Evolutionary conservation across 2,329 filamentous ascomycete species (phyloP).

Genomic region (Pseudogymnoascus verrucosus): DNA sequence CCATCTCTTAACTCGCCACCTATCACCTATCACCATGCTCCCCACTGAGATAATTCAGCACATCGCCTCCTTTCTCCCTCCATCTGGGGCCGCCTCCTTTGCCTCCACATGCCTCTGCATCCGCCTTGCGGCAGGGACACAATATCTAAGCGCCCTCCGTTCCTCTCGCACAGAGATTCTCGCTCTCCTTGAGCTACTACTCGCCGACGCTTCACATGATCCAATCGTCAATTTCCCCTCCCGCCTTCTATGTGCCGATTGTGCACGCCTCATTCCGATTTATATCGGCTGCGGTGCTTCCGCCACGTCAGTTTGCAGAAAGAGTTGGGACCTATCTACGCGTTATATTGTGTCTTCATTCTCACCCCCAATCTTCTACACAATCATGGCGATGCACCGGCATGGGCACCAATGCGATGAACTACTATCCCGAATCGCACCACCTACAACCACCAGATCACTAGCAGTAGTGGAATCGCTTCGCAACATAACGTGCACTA

Average conservation of each 20-base stretch:
- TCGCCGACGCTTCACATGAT: not conserved
- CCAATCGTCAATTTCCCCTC: not conserved
- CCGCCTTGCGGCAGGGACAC: not conserved
- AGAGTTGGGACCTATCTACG: not conserved
- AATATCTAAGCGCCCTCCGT: not conserved
- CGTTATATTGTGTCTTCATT: not conserved
- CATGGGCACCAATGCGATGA: not conserved
- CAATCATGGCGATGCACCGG: not conserved
- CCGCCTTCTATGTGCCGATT: not conserved
- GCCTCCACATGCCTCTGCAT: not conserved
- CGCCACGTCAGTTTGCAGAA: not conserved
- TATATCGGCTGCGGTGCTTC: not conserved
- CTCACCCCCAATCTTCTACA: not conserved
- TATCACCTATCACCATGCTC: not conserved
- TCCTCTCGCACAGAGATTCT: not conserved
- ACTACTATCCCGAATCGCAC: not conserved
- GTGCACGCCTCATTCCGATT: not conserved
- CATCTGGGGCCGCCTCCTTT: not conserved
- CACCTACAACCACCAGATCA: not conserved
- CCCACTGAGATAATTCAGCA: not conserved
- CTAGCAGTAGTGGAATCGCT: not conserved
- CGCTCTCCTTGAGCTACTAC: not conserved
- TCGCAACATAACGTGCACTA: not conserved
- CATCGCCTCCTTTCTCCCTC: not conserved
- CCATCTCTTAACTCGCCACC: not conserved